These are phyloP conservation scores for Hirschioporus abietinus DNA, from an alignment of 768 basidiomycete species.

Conservation along the genomic window DNA sequence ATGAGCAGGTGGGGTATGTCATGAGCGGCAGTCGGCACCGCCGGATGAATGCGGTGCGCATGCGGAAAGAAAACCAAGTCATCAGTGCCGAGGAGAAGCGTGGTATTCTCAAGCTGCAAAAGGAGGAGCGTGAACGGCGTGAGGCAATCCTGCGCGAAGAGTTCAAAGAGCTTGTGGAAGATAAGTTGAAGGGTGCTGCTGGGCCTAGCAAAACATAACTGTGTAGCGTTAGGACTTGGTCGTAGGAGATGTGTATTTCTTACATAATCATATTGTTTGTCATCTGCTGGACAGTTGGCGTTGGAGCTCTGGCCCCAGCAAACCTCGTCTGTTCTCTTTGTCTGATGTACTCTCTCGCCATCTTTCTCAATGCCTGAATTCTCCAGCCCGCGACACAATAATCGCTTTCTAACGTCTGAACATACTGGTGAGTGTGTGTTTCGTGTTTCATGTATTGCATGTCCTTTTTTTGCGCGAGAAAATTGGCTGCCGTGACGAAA, in stretches of 20 bases:
- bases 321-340: not conserved
- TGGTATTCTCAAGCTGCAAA: conserved; percentile 90
- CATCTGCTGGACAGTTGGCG: not conserved
- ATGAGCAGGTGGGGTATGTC: conserved; percentile 84
- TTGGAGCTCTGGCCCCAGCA: not conserved
- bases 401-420: not conserved
- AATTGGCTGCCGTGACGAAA: not conserved
- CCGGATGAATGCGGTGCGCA: conserved; percentile 97
- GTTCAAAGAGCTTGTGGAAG: conserved; percentile 78
- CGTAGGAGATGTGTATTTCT: not conserved
- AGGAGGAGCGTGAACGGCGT: conserved; percentile 87
- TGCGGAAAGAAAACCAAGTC: conserved; percentile 99
- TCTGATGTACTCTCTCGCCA: not conserved
- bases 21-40: conserved; percentile 46
- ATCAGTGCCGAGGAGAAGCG: conserved; percentile 99
- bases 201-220: not conserved
- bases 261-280: not conserved
- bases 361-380: not conserved
- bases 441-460: not conserved
- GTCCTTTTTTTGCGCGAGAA: not conserved
- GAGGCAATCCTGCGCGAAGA: conserved; percentile 87
- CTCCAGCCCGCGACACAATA: not conserved
- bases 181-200: conserved; percentile 56
- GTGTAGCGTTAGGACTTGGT: not conserved
- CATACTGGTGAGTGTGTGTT: not conserved